phyloP scores from a whole-genome alignment of 768 basidiomycete species.

The Pulveroboletus sp. region DNA sequence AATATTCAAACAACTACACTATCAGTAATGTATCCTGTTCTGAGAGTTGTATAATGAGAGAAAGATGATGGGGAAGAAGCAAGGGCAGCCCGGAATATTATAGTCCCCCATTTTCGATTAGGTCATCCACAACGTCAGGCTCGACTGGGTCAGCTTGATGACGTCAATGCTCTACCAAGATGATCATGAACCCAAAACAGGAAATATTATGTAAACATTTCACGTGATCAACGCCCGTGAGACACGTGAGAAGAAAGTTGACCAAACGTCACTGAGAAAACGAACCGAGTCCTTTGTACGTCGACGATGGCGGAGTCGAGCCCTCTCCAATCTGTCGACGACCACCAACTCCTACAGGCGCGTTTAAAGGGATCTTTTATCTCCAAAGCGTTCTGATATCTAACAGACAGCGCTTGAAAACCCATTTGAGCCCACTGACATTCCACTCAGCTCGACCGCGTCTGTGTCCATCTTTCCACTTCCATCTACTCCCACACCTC shows the following conservation, averaged over 20 bases:
- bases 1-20: conserved; percentile 1
- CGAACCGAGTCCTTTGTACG: not conserved
- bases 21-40: conserved; percentile 3
- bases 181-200: conserved; percentile 3
- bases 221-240: conserved; percentile 7
- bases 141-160: no score
- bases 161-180: conserved; percentile 12
- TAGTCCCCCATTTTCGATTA: not conserved
- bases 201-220: not conserved
- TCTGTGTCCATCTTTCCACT: not conserved
- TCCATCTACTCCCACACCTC: not conserved
- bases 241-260: not conserved
- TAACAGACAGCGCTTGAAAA: conserved; percentile 22
- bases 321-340: conserved; percentile 18
- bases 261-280: no score
- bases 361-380: not conserved
- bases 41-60: not conserved
- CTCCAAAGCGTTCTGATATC: not conserved
- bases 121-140: conserved; percentile 12
- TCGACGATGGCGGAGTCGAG: conserved; percentile 27
- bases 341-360: conserved; percentile 23
- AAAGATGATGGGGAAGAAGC: no score
- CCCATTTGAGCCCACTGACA: conserved; percentile 25
- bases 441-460: conserved; percentile 11
- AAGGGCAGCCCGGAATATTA: no score